Evolutionary conservation across 495 filamentous ascomycete species (phyloP).

Genomic region (Xylaria telfairii): DNA sequence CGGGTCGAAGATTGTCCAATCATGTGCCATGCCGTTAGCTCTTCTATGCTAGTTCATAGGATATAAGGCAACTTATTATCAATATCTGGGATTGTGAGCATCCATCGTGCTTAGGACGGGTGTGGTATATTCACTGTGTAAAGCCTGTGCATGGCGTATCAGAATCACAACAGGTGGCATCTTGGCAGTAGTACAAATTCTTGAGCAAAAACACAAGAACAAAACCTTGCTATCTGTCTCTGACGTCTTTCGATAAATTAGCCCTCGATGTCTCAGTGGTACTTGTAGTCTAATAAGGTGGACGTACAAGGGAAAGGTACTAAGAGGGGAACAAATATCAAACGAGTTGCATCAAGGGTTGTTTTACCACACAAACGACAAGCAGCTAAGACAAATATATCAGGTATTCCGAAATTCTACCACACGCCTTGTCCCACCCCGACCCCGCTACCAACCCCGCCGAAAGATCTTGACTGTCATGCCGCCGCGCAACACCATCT

Average conservation of each 20-base stretch:
- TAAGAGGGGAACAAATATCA: background rate
- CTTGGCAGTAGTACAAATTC: background rate
- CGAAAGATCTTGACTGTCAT: background rate
- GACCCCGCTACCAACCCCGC: background rate
- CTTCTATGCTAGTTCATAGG: conserved; percentile 2
- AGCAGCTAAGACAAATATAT: background rate
- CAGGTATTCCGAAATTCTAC: too few relatives aligned
- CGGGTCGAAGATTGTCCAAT: conserved; percentile 37
- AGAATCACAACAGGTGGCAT: conserved; percentile 56
- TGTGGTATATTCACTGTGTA: conserved; percentile 46
- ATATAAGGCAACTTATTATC: conserved; percentile 31
- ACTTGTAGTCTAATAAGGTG: background rate
- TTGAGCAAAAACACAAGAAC: background rate
- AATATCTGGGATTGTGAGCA: conserved; percentile 33
- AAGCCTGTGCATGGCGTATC: conserved; percentile 57
- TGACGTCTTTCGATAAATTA: background rate
- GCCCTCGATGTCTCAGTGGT: background rate
- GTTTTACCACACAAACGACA: background rate
- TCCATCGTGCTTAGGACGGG: background rate
- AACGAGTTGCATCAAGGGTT: background rate
- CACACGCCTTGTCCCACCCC: background rate
- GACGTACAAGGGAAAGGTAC: background rate
- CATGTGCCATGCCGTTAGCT: conserved; percentile 37
- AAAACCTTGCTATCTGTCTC: background rate
- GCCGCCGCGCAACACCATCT: too few relatives aligned